Evolutionary conservation across 192 early-diverging fungal genomes (phyloP).

Genomic region (Mortierella hygrophila): DNA sequence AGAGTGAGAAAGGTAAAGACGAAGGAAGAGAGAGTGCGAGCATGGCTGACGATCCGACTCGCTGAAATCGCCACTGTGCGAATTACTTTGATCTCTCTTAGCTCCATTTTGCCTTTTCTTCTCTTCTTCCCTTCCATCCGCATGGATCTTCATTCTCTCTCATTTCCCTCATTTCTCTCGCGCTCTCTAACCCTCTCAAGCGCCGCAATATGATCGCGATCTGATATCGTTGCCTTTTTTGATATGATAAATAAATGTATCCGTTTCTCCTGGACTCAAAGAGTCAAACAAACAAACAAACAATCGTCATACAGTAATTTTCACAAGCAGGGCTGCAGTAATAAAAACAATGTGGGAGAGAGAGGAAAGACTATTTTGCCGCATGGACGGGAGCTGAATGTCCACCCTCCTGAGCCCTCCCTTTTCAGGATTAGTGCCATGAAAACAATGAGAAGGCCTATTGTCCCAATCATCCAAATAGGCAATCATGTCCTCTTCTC

Average conservation of each 20-base stretch:
- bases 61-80: background rate
- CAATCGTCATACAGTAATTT: background rate
- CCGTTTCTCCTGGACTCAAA: background rate
- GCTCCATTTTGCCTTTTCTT: background rate
- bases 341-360: background rate
- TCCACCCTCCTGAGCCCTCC: background rate
- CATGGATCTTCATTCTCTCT: background rate
- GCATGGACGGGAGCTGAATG: constrained; percentile 6
- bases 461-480: background rate
- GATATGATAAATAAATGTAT: background rate
- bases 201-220: background rate
- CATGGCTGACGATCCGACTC: constrained; percentile 5
- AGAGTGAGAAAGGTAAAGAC: background rate
- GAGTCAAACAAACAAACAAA: background rate
- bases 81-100: background rate
- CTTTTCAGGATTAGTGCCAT: background rate
- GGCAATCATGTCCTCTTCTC: background rate
- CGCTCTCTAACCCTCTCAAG: background rate
- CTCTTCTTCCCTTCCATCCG: background rate
- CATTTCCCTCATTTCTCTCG: background rate
- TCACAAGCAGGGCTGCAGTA: background rate
- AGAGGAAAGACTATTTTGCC: background rate
- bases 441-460: background rate
- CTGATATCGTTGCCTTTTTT: constrained; percentile 4
- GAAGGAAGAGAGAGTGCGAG: background rate